A percentile compares a stretch with the other conserved stretches of the same genome.
phyloP scores from a whole-genome alignment of 208 protist species.

The Trypanosoma scelopori region DNA sequence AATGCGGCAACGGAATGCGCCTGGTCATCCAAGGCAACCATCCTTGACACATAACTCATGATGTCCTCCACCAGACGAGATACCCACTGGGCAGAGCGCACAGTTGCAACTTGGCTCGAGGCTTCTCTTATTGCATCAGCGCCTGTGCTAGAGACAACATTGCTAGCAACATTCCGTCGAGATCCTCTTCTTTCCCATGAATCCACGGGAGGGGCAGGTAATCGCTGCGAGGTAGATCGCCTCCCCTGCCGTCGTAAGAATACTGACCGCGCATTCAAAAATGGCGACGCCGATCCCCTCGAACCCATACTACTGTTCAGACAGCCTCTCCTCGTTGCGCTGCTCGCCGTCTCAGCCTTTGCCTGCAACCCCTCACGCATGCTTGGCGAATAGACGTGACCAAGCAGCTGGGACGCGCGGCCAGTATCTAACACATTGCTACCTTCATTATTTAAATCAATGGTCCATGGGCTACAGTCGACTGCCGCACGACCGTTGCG shows the following conservation, averaged over 20 bases:
- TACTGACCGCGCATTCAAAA: conserved; percentile 9
- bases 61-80: conserved; percentile 27
- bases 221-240: background rate
- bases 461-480: conserved; percentile 11
- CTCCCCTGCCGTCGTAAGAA: conserved; percentile 8
- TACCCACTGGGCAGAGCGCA: conserved; percentile 26
- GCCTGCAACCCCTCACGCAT: background rate
- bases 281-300: background rate
- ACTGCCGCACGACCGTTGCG: background rate
- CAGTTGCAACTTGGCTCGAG: background rate
- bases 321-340: background rate
- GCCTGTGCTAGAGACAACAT: no score
- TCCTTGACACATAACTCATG: conserved; percentile 12
- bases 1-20: conserved; percentile 37
- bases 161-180: background rate
- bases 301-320: background rate
- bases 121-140: background rate
- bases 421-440: background rate
- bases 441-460: conserved; percentile 14
- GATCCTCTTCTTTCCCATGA: background rate
- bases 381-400: background rate
- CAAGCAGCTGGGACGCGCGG: background rate
- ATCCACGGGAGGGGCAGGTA: background rate
- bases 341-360: background rate
- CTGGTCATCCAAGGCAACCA: conserved; percentile 4